Conservation (phyloP, 2,329 filamentous ascomycete genomes). For the Blumeria graminis region DNA sequence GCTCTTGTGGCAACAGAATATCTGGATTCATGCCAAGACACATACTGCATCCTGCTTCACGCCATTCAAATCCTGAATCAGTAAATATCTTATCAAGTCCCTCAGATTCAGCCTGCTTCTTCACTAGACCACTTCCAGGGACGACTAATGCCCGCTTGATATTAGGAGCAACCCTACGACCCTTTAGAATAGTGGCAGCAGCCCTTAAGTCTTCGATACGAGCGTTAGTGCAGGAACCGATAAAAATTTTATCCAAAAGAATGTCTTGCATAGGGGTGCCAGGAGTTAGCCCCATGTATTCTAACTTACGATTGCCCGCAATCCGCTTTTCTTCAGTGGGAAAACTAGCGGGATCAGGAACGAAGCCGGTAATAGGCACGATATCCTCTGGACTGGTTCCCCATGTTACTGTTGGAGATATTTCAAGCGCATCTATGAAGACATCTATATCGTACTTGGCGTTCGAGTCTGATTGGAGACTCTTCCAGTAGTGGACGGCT, state of each 20-base stretch:
- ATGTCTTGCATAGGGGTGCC: slow-evolving; percentile 88
- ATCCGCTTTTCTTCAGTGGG: slow-evolving; percentile 55
- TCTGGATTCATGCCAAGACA: slow-evolving; percentile 99
- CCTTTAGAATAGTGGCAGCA: slow-evolving; percentile 66
- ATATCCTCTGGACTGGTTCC: slow-evolving; percentile 93
- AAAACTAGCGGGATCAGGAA: slow-evolving; percentile 79
- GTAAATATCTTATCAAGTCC: slow-evolving; percentile 81
- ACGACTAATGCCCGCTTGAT: slow-evolving; percentile 92
- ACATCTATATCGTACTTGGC: slow-evolving; percentile 81
- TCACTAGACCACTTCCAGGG: slow-evolving; percentile 82
- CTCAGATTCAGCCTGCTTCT: slow-evolving; percentile 73
- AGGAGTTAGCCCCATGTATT: slow-evolving; percentile 85
- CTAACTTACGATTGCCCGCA: slow-evolving; percentile 55
- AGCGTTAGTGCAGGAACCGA: slow-evolving; percentile 93
- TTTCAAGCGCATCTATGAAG: slow-evolving; percentile 78
- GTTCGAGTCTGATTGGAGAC: slow-evolving; percentile 60
- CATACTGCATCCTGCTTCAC: slow-evolving; percentile 97
- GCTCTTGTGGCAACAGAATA: slow-evolving; percentile 74
- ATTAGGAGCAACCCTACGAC: slow-evolving; percentile 66
- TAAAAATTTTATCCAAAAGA: slow-evolving; percentile 82
- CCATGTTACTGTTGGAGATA: slow-evolving; percentile 85
- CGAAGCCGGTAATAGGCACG: slow-evolving; percentile 74
- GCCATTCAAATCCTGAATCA: slow-evolving; percentile 90
- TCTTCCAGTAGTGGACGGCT: slow-evolving; percentile 71
- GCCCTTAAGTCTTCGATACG: slow-evolving; percentile 86